Evolutionary conservation across 2,329 filamentous ascomycete species (phyloP).

Genomic region (Aspergillus neoniger): DNA sequence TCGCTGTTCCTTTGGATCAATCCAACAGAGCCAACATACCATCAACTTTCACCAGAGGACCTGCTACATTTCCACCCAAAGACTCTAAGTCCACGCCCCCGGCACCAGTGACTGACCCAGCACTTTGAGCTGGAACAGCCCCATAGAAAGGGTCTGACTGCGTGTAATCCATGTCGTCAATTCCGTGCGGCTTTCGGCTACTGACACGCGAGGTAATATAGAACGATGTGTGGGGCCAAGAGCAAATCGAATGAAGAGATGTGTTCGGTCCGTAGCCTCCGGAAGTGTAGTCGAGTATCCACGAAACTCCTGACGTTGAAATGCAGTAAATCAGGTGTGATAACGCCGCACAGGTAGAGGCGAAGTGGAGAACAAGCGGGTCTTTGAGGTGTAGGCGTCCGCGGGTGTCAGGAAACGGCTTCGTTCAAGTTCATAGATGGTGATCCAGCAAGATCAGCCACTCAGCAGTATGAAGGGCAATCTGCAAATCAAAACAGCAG

Average conservation of each 20-base stretch:
- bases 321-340: background rate
- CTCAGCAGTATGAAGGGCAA: background rate
- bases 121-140: slow-evolving; percentile 18
- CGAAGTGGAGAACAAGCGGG: slow-evolving; percentile 1
- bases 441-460: background rate
- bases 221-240: background rate
- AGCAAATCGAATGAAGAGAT: background rate
- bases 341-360: background rate
- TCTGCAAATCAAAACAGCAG: background rate
- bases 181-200: background rate
- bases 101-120: slow-evolving; percentile 9
- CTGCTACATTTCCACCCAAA: slow-evolving; percentile 8
- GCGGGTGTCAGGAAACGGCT: background rate
- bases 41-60: slow-evolving; percentile 12
- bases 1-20: slow-evolving; percentile 1
- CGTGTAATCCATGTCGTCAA: slow-evolving; percentile 29
- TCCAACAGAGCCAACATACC: slow-evolving; percentile 25
- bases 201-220: background rate
- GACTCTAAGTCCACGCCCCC: slow-evolving; percentile 14
- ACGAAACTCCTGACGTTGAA: background rate
- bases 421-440: background rate
- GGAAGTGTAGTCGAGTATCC: background rate
- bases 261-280: background rate
- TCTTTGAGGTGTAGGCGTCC: background rate
- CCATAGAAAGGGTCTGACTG: slow-evolving; percentile 30